A percentile compares a stretch with the other conserved stretches of the same genome.
These are phyloP conservation scores for Pluteus cervinus DNA, from an alignment of 768 basidiomycete genomes.

Conservation along the genomic window DNA sequence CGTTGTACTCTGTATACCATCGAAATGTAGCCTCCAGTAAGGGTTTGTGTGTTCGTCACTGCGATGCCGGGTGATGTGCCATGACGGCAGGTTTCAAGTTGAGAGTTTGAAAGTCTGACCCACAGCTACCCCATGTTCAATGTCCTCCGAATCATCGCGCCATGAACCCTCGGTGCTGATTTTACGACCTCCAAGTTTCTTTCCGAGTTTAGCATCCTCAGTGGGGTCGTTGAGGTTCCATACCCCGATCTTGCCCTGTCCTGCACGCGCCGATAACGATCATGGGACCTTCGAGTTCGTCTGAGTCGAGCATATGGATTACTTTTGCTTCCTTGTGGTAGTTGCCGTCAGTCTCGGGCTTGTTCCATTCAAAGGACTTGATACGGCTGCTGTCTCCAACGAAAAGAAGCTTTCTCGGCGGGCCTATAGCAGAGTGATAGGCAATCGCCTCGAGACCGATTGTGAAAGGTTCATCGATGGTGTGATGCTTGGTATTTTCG, in stretches of 20 bases:
- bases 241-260: conserved; percentile 22
- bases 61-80: background rate
- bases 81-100: background rate
- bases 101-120: conserved; percentile 10
- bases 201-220: conserved; percentile 15
- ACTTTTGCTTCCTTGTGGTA: conserved; percentile 9
- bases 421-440: conserved; percentile 19
- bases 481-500: conserved; percentile 8
- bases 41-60: too few relatives aligned
- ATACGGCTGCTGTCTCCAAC: conserved; percentile 26
- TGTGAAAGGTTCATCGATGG: conserved; percentile 7
- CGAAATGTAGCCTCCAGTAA: too few relatives aligned
- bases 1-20: too few relatives aligned
- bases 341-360: conserved; percentile 2
- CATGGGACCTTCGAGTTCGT: conserved; percentile 21
- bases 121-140: conserved; percentile 5
- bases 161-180: background rate
- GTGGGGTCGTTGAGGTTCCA: conserved; percentile 32
- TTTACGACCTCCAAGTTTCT: conserved; percentile 12
- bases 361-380: conserved; percentile 30
- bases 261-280: conserved; percentile 24
- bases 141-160: conserved; percentile 6
- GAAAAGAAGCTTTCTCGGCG: conserved; percentile 28
- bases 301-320: conserved; percentile 25
- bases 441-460: conserved; percentile 18